These are phyloP conservation scores for Staphylotrichum tortipilum DNA, from an alignment of 495 filamentous ascomycete genomes.

Conservation along the genomic window DNA sequence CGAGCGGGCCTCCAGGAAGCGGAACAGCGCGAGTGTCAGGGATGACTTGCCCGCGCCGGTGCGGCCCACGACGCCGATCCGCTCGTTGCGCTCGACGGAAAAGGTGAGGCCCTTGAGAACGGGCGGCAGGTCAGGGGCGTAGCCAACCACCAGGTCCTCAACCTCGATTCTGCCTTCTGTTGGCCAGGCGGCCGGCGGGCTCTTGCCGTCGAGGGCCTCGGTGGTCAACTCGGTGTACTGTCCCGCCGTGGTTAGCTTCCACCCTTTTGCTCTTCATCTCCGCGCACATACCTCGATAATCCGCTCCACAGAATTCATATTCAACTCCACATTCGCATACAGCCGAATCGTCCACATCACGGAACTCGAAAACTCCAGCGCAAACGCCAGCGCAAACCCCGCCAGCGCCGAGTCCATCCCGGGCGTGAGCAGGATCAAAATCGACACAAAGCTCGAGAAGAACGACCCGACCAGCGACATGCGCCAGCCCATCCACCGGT, in stretches of 20 bases:
- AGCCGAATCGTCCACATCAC: constrained; percentile 54
- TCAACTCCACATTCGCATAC: constrained; percentile 60
- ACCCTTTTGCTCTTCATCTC: neutral
- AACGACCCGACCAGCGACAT: constrained; percentile 62
- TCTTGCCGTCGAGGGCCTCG: constrained; percentile 52
- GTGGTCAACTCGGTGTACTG: constrained; percentile 60
- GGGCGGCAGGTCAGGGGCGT: constrained; percentile 66
- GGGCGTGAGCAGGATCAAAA: constrained; percentile 52
- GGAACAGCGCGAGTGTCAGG: constrained; percentile 73
- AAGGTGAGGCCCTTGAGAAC: constrained; percentile 71
- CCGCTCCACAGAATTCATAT: constrained; percentile 79
- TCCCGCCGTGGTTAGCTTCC: neutral
- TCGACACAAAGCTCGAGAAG: constrained; percentile 57
- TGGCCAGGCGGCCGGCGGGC: constrained; percentile 72
- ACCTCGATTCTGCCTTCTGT: constrained; percentile 68
- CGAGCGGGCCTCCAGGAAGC: constrained; percentile 65
- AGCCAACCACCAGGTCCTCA: constrained; percentile 61
- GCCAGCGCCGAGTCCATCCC: constrained; percentile 66
- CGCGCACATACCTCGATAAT: constrained; percentile 52
- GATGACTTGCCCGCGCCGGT: constrained; percentile 86
- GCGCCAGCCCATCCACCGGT: constrained; percentile 65
- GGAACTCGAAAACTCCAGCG: constrained; percentile 41
- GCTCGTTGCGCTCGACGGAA: constrained; percentile 59
- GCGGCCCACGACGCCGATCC: constrained; percentile 75
- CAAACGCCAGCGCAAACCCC: constrained; percentile 64